A percentile compares a stretch with the other conserved stretches of the same genome.
These are phyloP conservation scores for Monsonia emarginata DNA, from an alignment of 441 rosid genomes.

Conservation along the genomic window DNA sequence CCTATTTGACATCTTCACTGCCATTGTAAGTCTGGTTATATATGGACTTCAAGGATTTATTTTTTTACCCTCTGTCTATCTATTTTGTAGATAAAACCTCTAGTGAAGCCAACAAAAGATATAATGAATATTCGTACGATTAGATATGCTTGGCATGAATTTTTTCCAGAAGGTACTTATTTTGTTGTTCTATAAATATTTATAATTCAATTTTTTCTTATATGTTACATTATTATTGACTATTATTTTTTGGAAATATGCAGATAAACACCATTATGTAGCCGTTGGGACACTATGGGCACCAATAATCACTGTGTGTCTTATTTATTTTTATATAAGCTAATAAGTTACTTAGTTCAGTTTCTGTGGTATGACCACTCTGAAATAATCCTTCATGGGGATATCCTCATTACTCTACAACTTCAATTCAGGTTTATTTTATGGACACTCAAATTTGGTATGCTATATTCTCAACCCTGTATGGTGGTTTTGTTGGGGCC, in stretches of 20 bases:
- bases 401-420: conserved; percentile 15
- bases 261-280: conserved; percentile 61
- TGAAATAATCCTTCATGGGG: conserved; percentile 6
- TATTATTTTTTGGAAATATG: conserved; percentile 21
- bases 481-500: conserved; percentile 91
- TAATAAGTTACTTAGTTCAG: neutral
- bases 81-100: conserved; percentile 53
- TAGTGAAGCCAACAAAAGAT: conserved; percentile 87
- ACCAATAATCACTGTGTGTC: conserved; percentile 61
- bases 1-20: conserved; percentile 13
- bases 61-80: conserved; percentile 10
- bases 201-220: conserved; percentile 8
- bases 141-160: conserved; percentile 79
- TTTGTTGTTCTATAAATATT: conserved; percentile 9
- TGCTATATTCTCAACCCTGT: conserved; percentile 72
- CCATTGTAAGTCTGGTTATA: neutral
- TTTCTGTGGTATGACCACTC: conserved; percentile 4
- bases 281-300: conserved; percentile 78
- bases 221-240: conserved; percentile 9
- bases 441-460: conserved; percentile 99
- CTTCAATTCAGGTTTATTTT: conserved; percentile 64
- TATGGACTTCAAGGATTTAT: neutral
- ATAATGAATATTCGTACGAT: conserved; percentile 62
- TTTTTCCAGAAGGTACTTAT: conserved; percentile 63
- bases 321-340: neutral